Evolutionary conservation across 768 basidiomycete species (phyloP).

Genomic region (Naganishia onofrii): DNA sequence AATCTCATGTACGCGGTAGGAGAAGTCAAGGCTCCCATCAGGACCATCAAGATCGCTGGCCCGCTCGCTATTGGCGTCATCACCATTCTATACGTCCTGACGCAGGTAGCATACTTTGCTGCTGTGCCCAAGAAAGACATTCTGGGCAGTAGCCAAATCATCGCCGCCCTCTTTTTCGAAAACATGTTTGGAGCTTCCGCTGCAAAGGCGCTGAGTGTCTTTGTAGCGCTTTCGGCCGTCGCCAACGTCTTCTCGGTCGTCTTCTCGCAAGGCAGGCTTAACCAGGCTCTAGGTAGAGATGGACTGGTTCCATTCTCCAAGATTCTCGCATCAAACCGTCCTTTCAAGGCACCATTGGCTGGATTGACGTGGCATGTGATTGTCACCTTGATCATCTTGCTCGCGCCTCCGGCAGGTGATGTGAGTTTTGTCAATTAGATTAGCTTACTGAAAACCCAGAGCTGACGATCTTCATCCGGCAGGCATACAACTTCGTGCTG

Average conservation of each 20-base stretch:
- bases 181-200: slow-evolving; percentile 66
- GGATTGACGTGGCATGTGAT: slow-evolving; percentile 27
- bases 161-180: slow-evolving; percentile 73
- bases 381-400: slow-evolving; percentile 32
- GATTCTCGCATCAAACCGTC: slow-evolving; percentile 28
- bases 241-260: slow-evolving; percentile 30
- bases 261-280: slow-evolving; percentile 28
- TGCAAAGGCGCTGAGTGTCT: slow-evolving; percentile 40
- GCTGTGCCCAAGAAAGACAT: slow-evolving; percentile 71
- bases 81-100: slow-evolving; percentile 62
- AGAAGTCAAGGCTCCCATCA: slow-evolving; percentile 56
- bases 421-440: slow-evolving; percentile 5
- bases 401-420: slow-evolving; percentile 31
- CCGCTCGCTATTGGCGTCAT: slow-evolving; percentile 65
- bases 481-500: slow-evolving; percentile 29
- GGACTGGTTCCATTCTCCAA: slow-evolving; percentile 30
- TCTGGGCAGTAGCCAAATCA: slow-evolving; percentile 62
- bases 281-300: slow-evolving; percentile 30
- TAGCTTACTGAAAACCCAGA: not conserved
- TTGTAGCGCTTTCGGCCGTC: slow-evolving; percentile 31
- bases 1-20: slow-evolving; percentile 15
- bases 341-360: slow-evolving; percentile 33
- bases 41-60: slow-evolving; percentile 68
- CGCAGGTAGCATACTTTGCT: slow-evolving; percentile 72
- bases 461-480: not conserved